phyloP scores from a whole-genome alignment of 1,139 yeast species.

The Candida sp. region DNA sequence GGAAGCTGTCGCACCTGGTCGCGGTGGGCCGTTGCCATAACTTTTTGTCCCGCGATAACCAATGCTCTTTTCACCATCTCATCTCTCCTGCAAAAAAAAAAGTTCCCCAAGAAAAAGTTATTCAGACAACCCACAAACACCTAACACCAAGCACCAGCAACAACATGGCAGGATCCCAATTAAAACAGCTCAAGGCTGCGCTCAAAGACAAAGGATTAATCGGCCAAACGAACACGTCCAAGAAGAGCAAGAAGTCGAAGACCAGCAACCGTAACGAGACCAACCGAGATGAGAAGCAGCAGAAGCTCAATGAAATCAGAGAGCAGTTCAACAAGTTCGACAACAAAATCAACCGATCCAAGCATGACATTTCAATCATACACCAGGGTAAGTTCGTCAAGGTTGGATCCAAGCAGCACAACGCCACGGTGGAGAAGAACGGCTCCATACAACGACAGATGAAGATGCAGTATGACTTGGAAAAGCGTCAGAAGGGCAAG shows the following conservation, averaged over 20 bases:
- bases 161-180: slow-evolving; percentile 96
- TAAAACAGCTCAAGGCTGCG: slow-evolving; percentile 80
- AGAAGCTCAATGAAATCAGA: slow-evolving; percentile 65
- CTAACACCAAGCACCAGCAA: background rate
- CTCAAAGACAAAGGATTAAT: slow-evolving; percentile 79
- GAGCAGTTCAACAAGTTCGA: slow-evolving; percentile 92
- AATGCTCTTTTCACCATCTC: background rate
- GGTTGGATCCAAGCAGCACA: slow-evolving; percentile 57
- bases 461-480: slow-evolving; percentile 67
- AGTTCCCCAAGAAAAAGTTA: background rate
- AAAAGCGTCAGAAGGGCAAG: slow-evolving; percentile 62
- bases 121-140: background rate
- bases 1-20: too few species aligned
- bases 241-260: slow-evolving; percentile 54
- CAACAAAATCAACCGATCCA: slow-evolving; percentile 69
- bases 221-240: slow-evolving; percentile 69
- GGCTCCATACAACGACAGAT: slow-evolving; percentile 81
- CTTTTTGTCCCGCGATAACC: background rate
- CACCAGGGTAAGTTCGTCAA: slow-evolving; percentile 57
- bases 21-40: too few species aligned
- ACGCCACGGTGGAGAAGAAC: slow-evolving; percentile 52
- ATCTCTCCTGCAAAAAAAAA: background rate
- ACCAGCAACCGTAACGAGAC: slow-evolving; percentile 51
- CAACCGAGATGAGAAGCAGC: slow-evolving; percentile 67
- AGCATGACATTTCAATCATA: slow-evolving; percentile 63